Conservation (phyloP, 805 yeast species). For the Zygotorulaspora danielsina region DNA sequence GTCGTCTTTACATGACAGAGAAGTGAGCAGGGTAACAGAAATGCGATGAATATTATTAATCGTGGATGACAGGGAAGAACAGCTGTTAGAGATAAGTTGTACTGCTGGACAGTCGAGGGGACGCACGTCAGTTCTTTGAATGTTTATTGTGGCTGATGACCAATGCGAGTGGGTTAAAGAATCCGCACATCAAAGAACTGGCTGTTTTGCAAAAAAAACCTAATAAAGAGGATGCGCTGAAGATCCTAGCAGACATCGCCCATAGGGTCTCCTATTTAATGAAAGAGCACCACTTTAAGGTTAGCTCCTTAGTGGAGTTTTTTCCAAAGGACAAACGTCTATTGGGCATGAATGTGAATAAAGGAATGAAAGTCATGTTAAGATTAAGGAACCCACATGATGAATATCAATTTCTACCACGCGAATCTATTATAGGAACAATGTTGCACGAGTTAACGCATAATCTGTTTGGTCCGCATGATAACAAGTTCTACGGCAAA, state of each 20-base stretch:
- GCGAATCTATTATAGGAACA: slow-evolving; percentile 68
- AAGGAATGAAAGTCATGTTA: slow-evolving; percentile 67
- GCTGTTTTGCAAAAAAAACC: slow-evolving; percentile 49
- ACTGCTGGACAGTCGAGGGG: too few species aligned
- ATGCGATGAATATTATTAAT: neutral
- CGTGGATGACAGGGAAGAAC: neutral
- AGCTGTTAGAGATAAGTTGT: too few species aligned
- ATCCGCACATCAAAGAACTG: slow-evolving; percentile 33
- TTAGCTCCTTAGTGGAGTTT: slow-evolving; percentile 71
- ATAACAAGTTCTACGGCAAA: slow-evolving; percentile 59
- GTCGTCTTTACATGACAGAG: too few species aligned
- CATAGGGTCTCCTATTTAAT: slow-evolving; percentile 72
- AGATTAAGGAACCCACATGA: slow-evolving; percentile 61
- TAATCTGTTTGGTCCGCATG: slow-evolving; percentile 76
- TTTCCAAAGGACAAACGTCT: slow-evolving; percentile 63
- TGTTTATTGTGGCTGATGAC: too few species aligned
- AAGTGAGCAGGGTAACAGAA: neutral
- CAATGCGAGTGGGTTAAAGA: too few species aligned
- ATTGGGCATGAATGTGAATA: slow-evolving; percentile 78
- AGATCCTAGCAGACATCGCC: slow-evolving; percentile 64
- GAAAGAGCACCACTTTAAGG: slow-evolving; percentile 59
- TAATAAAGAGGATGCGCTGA: slow-evolving; percentile 47
- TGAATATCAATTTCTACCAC: slow-evolving; percentile 51
- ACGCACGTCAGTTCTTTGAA: too few species aligned
- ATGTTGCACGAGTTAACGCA: slow-evolving; percentile 87